Evolutionary conservation across 768 basidiomycete species (phyloP).

Genomic region (Russula foetens): DNA sequence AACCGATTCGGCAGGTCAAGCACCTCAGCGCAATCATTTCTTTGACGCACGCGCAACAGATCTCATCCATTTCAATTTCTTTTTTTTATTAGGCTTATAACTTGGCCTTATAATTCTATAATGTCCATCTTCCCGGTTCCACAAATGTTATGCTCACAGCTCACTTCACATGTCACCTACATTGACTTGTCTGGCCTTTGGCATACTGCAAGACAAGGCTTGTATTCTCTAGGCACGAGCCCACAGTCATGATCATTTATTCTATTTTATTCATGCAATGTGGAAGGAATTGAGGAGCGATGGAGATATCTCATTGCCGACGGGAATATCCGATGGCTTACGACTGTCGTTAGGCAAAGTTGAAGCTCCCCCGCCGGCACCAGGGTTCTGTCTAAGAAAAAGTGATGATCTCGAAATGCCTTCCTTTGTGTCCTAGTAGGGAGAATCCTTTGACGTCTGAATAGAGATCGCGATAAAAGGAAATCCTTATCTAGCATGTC

Average conservation of each 20-base stretch:
- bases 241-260: no score
- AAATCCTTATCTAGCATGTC: no score
- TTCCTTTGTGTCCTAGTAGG: background rate
- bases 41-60: no score
- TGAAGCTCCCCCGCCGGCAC: no score
- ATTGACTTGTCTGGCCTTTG: background rate
- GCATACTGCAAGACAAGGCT: no score
- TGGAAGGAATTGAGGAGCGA: no score
- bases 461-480: background rate
- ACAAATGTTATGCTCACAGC: background rate
- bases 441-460: background rate
- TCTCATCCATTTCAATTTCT: background rate
- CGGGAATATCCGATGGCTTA: no score
- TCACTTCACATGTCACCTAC: background rate
- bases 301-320: no score
- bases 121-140: background rate
- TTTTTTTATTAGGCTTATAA: background rate
- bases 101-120: background rate
- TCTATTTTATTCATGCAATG: no score
- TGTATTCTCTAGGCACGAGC: no score
- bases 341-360: no score
- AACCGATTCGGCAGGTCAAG: background rate
- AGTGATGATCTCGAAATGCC: background rate
- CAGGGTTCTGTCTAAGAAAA: background rate
- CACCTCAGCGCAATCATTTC: background rate